Percentiles rank a stretch among this genome's conserved stretches.
phyloP scores from a whole-genome alignment of 208 protist species.

The Leishmania aethiopica region DNA sequence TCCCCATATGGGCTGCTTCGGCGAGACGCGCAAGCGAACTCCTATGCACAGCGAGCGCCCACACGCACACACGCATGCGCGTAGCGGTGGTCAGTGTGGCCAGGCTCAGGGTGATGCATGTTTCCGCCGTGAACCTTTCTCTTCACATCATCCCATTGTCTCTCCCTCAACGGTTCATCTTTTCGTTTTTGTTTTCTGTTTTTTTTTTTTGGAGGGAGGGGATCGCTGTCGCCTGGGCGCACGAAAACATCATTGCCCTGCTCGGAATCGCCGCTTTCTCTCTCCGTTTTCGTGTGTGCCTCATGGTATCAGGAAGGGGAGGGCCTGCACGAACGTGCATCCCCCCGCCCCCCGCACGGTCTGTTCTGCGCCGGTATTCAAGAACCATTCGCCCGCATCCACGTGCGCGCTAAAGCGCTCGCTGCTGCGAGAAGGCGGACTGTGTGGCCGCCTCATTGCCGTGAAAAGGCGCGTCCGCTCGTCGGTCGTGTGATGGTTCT shows the following conservation, averaged over 20 bases:
- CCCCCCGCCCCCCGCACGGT: background rate
- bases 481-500: background rate
- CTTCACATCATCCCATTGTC: background rate
- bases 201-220: background rate
- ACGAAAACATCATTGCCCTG: background rate
- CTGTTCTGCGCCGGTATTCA: too few species aligned
- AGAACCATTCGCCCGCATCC: too few species aligned
- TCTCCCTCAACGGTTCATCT: conserved; percentile 10
- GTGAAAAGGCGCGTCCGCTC: background rate
- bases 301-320: background rate
- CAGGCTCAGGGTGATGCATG: background rate
- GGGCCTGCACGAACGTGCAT: background rate
- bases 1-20: background rate
- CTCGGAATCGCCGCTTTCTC: background rate
- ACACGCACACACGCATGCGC: background rate
- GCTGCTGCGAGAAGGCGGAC: background rate
- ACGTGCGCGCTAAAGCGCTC: too few species aligned
- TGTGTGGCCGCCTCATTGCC: background rate
- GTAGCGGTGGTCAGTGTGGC: background rate
- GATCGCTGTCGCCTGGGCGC: background rate
- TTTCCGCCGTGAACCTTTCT: background rate
- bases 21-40: background rate
- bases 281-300: background rate
- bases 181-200: background rate
- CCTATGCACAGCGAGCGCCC: background rate